These are phyloP conservation scores for Backusella westeae DNA, from an alignment of 192 early-diverging fungal species.

Conservation along the genomic window DNA sequence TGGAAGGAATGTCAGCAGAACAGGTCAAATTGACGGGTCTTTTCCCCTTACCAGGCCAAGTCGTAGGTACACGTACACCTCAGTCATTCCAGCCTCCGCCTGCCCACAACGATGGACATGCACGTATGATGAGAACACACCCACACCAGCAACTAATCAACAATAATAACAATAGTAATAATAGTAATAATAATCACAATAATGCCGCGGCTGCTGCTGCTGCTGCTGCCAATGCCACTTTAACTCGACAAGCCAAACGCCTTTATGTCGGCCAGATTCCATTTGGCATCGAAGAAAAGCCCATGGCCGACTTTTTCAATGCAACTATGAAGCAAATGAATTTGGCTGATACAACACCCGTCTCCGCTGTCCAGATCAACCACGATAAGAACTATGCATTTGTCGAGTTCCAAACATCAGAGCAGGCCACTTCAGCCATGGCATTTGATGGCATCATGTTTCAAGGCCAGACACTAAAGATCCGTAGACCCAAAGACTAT, in stretches of 20 bases:
- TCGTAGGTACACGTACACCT: constrained; percentile 34
- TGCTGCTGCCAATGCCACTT: constrained; percentile 48
- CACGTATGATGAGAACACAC: constrained; percentile 23
- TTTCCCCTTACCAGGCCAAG: constrained; percentile 76
- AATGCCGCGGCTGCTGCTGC: constrained; percentile 49
- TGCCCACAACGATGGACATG: neutral
- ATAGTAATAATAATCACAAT: constrained; percentile 14
- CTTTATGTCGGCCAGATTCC: constrained; percentile 94
- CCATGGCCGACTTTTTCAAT: constrained; percentile 84
- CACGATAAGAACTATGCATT: constrained; percentile 96
- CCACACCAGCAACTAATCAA: neutral
- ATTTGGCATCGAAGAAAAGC: constrained; percentile 68
- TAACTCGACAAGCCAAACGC: constrained; percentile 77
- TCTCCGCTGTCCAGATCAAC: constrained; percentile 84
- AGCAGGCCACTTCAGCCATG: constrained; percentile 90
- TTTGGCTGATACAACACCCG: constrained; percentile 68
- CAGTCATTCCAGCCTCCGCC: constrained; percentile 22
- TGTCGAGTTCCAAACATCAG: constrained; percentile 86
- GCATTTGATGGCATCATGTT: constrained; percentile 91
- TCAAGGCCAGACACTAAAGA: constrained; percentile 77
- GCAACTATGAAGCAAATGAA: constrained; percentile 75
- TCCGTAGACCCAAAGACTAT: constrained; percentile 96
- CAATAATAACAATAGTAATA: constrained; percentile 9
- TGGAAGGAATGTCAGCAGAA: constrained; percentile 77
- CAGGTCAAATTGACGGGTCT: constrained; percentile 88